Base-by-base conservation (phyloP, 208 protist species). In the Trypanosoma theileri region DNA sequence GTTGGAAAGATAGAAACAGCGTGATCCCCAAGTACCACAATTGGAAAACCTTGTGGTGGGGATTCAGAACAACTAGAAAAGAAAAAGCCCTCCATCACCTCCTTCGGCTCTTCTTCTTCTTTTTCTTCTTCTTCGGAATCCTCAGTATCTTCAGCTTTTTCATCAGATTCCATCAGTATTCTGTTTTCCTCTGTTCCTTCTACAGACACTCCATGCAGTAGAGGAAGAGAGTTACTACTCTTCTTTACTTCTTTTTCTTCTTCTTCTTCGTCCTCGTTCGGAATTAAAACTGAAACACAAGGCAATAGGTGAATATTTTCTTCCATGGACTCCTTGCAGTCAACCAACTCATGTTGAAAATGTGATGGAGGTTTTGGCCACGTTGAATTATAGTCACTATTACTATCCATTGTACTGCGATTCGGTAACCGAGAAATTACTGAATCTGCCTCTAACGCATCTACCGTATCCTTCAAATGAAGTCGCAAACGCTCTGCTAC, bases 281-380 rank as follows among this genome's bases (percentile, higher is more conserved):
- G 4, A 35, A 41, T 35, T 8, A 22, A 17, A 31, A 57, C 53
- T 4, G 9, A 11, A n/a, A 16, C 24, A 35, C 6, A 22, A 35
- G 21, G 31, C 16, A n/a, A 1, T 35, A 41, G 24, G 0, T 24
- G 53, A 1, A 57, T 41, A 14, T 17, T 22, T 17, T 57, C 16
- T 17, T 57, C 16, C 3, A 3, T 9, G 7, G 17, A 19, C 21
- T 28, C 19, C 40, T 40, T 42, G 6, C 9, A 64, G n/a, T 53
- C 42, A 19, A 9, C 48, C 42, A 57, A 31, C 24, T 64, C 44
- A 6, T 16, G 24, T 31, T 50, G 46, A 22, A 63, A 46, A 41
- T 24, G 48, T 12, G 45, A 50, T 41, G 66, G 66, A 31, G 66
- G 56, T 46, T 48, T 64, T 44, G 66, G 66, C 66, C 66, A 71